phyloP scores from a whole-genome alignment of 768 basidiomycete genomes.

The Rhodotorula toruloides region DNA sequence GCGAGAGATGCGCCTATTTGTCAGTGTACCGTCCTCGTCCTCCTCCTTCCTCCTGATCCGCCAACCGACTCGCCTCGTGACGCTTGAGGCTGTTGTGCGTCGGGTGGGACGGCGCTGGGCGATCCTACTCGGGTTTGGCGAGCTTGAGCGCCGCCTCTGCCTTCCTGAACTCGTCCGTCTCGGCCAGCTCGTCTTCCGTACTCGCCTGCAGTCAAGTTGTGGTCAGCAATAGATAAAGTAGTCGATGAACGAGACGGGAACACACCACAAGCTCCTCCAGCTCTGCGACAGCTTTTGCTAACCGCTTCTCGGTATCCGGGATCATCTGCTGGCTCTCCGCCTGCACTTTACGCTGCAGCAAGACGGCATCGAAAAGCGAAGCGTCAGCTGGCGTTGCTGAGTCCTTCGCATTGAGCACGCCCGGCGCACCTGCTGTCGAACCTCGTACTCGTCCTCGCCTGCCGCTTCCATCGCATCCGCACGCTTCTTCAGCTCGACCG shows the following conservation, averaged over 20 bases:
- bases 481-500: constrained; percentile 56
- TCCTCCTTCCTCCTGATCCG: too few relatives aligned
- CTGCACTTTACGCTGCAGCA: constrained; percentile 57
- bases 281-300: constrained; percentile 61
- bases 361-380: not conserved
- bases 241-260: constrained; percentile 26
- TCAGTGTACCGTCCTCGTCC: too few relatives aligned
- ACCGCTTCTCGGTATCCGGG: constrained; percentile 58
- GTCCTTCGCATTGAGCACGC: not conserved
- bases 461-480: constrained; percentile 61
- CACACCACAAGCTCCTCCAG: constrained; percentile 65
- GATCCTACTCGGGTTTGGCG: constrained; percentile 1
- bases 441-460: constrained; percentile 48
- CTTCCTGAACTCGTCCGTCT: constrained; percentile 14
- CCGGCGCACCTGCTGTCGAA: constrained; percentile 26
- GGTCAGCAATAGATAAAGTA: not conserved
- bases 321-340: constrained; percentile 81
- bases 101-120: too few relatives aligned
- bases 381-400: not conserved
- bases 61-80: too few relatives aligned
- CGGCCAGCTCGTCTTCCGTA: constrained; percentile 11
- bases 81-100: too few relatives aligned
- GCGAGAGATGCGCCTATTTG: too few relatives aligned
- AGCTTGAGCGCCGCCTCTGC: constrained; percentile 11
- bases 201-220: constrained; percentile 12